These are phyloP conservation scores for Eucalyptus grandis DNA, from an alignment of 345 rosid species.

Conservation along the genomic window DNA sequence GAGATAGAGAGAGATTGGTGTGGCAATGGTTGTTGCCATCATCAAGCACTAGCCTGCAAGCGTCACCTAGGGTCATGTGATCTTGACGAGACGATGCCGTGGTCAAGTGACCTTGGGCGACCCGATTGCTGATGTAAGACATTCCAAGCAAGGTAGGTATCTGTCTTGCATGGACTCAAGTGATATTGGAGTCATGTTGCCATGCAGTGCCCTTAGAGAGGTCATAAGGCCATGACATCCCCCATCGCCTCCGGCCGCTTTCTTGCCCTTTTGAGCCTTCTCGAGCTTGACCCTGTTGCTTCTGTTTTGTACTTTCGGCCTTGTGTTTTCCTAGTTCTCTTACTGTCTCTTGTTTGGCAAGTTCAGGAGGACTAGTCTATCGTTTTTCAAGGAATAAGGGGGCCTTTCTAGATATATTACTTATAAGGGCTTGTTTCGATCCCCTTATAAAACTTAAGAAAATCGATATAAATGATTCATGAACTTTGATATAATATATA, in stretches of 20 bases:
- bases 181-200: no score
- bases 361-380: neutral
- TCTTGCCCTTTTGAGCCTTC: neutral
- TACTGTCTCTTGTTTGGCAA: neutral
- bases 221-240: neutral
- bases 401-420: neutral
- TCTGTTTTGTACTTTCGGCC: neutral
- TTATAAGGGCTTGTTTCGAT: fast-evolving
- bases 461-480: fast-evolving
- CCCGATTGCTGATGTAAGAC: neutral
- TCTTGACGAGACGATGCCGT: neutral
- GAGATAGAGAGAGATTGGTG: neutral
- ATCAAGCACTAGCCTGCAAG: fast-evolving
- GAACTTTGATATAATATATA: no score
- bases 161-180: fast-evolving
- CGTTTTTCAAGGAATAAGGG: neutral
- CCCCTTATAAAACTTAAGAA: neutral
- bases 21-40: neutral
- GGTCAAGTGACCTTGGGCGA: neutral
- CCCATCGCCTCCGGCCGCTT: neutral
- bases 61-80: fast-evolving
- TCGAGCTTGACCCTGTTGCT: neutral
- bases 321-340: neutral
- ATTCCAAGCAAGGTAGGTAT: neutral
- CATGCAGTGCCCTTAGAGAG: neutral